A percentile compares a stretch with the other conserved stretches of the same genome.
These are phyloP conservation scores for Tuber brumale DNA, from an alignment of 495 filamentous ascomycete species.

Conservation along the genomic window DNA sequence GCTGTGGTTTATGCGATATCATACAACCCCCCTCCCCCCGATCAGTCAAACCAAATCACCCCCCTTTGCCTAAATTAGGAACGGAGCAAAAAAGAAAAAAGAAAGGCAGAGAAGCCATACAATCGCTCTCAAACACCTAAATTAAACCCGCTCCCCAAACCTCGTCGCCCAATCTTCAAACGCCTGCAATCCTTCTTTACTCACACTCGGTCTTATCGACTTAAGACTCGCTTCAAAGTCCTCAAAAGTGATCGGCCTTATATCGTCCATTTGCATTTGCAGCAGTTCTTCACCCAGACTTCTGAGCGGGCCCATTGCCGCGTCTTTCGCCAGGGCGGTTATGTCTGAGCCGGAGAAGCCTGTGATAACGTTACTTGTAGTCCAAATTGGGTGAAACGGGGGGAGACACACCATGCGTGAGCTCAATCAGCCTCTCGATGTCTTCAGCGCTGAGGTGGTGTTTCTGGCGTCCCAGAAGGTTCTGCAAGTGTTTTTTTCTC, in stretches of 20 bases:
- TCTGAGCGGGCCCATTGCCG: constrained; percentile 92
- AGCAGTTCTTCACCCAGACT: constrained; percentile 85
- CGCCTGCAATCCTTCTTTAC: constrained; percentile 68
- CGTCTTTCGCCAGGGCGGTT: constrained; percentile 93
- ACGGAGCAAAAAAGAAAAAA: not conserved
- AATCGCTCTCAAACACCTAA: not conserved
- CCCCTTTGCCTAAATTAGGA: not conserved
- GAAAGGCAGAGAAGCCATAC: not conserved
- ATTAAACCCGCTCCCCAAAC: constrained; percentile 88
- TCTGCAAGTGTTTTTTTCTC: constrained; percentile 67
- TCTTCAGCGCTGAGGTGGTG: constrained; percentile 69
- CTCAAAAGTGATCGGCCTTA: constrained; percentile 70
- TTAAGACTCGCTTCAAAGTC: constrained; percentile 82
- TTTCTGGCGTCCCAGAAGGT: constrained; percentile 76
- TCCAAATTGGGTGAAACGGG: constrained; percentile 8
- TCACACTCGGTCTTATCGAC: constrained; percentile 88
- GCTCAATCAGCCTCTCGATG: constrained; percentile 64
- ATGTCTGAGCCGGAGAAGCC: constrained; percentile 97
- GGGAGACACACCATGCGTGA: constrained; percentile 69
- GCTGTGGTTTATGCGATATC: not conserved
- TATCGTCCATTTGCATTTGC: constrained; percentile 86
- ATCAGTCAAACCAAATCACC: not conserved
- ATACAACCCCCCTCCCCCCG: not conserved
- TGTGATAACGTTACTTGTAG: constrained; percentile 42
- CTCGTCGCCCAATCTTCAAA: constrained; percentile 93